Evolutionary conservation across 805 yeast species (phyloP).

Genomic region (Tetrapisispora pingtungensis): DNA sequence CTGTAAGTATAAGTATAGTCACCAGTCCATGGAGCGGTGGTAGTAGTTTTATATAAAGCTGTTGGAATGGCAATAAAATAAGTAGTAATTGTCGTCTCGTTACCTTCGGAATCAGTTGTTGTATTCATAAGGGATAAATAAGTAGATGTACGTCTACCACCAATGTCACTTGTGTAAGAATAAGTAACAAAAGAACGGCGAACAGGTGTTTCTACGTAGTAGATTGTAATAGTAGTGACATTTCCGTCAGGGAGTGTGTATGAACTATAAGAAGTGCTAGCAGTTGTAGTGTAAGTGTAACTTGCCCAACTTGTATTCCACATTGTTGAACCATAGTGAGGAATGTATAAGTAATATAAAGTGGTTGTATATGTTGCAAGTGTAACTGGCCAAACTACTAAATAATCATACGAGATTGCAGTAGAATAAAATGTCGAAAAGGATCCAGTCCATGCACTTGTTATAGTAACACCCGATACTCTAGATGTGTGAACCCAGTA

Average conservation of each 20-base stretch:
- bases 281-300: background rate
- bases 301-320: background rate
- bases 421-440: background rate
- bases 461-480: background rate
- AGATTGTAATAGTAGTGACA: slow-evolving; percentile 3
- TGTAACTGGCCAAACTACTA: background rate
- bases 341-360: background rate
- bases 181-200: background rate
- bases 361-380: background rate
- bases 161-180: background rate
- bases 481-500: background rate
- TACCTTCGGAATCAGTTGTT: background rate
- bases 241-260: background rate
- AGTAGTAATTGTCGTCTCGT: background rate
- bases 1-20: background rate
- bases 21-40: slow-evolving; percentile 1
- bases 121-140: background rate
- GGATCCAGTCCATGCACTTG: background rate
- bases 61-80: background rate
- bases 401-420: background rate
- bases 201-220: slow-evolving; percentile 6
- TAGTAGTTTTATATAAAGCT: background rate
- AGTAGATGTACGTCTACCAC: background rate
- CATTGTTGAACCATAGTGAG: background rate
- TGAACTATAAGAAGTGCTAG: background rate